Evolutionary conservation across 2,329 filamentous ascomycete species (phyloP), one percentile per base, ranked within the genome.

Genomic region (Pyrenochaeta sp.): DNA sequence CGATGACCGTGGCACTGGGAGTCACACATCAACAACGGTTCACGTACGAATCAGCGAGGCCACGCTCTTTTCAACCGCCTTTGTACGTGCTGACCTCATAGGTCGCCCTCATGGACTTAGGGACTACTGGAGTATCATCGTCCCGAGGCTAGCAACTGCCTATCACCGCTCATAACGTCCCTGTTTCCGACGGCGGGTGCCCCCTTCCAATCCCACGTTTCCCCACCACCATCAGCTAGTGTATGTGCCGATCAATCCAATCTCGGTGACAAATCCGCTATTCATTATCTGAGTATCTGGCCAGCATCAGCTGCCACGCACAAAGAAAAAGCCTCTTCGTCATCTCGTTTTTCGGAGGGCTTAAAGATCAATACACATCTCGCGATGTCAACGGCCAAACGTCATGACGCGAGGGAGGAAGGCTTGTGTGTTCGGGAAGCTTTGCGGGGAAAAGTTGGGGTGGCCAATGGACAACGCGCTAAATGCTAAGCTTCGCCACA

Each of bases 81-180:
- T 19, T 8, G 4, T 5, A 39, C 13, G 36, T 5, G 36, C 36
- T 39, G 13, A 19, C 36, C 36, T 19, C 15, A n/a, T 39, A 13
- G 15, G 36, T 13, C 36, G 36, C 10, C 36, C 36, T 19, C 36
- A 19, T n/a, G 13, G 15, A 39, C n/a, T 43, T 50, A 22, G 8
- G 44, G 19, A 40, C 51, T 51, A 50, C 53, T 60, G 58, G 54
- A 47, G 46, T 51, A 49, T 49, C 52, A 37, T 53, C 53, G 1
- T 52, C 54, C 59, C 61, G 59, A 61, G 62, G 66, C 60, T 68
- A 65, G 55, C n/a, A 43, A 46, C 45, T 53, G 47, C 57, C 59
- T 59, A 58, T 44, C 42, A 44, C 12, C 24, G 12, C 13, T n/a
- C 25, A 12, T 12, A 44, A 12, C 52, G 54, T 57, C 42, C 24